Percentiles rank a stretch among this genome's conserved stretches.
These are phyloP conservation scores for Vaccinium vitisidaea DNA, from an alignment of 148 eudicot species.

Conservation along the genomic window DNA sequence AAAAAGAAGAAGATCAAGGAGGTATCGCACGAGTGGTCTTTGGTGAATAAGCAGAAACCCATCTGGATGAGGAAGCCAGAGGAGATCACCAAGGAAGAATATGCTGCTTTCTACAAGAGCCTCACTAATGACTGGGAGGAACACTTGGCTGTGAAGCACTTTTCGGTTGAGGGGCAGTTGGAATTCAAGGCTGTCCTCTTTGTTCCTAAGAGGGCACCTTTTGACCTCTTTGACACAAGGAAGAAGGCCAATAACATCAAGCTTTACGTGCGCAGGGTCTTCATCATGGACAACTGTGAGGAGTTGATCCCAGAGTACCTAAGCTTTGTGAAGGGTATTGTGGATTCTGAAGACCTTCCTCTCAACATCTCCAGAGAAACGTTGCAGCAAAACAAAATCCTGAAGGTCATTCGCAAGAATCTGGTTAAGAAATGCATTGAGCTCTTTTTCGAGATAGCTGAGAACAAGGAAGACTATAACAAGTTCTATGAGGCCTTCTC, in stretches of 20 bases:
- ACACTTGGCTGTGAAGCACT: conserved; percentile 87
- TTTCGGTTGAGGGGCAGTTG: conserved; percentile 84
- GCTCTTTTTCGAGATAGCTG: conserved; percentile 85
- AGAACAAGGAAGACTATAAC: conserved; percentile 85
- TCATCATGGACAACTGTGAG: conserved; percentile 93
- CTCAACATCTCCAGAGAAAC: conserved; percentile 77
- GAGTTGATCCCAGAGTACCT: conserved; percentile 80
- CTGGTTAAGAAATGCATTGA: conserved; percentile 83
- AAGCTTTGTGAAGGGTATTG: conserved; percentile 85
- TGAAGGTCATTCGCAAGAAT: conserved; percentile 87
- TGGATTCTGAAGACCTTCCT: conserved; percentile 83
- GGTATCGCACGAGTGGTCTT: conserved; percentile 71
- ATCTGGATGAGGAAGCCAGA: conserved; percentile 97
- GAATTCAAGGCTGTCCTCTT: conserved; percentile 86
- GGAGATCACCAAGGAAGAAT: conserved; percentile 74
- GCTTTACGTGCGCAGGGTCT: conserved; percentile 79
- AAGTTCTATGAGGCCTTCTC: conserved; percentile 78
- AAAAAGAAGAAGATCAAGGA: conserved; percentile 89
- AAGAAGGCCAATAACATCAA: conserved; percentile 87
- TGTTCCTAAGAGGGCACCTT: conserved; percentile 87
- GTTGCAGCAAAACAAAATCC: conserved; percentile 81
- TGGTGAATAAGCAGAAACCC: conserved; percentile 70
- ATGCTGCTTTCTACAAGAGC: conserved; percentile 74
- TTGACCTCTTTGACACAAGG: conserved; percentile 75
- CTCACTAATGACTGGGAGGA: conserved; percentile 77